These are phyloP conservation scores for Saturnispora ahearnii DNA, from an alignment of 805 yeast species.

Conservation along the genomic window DNA sequence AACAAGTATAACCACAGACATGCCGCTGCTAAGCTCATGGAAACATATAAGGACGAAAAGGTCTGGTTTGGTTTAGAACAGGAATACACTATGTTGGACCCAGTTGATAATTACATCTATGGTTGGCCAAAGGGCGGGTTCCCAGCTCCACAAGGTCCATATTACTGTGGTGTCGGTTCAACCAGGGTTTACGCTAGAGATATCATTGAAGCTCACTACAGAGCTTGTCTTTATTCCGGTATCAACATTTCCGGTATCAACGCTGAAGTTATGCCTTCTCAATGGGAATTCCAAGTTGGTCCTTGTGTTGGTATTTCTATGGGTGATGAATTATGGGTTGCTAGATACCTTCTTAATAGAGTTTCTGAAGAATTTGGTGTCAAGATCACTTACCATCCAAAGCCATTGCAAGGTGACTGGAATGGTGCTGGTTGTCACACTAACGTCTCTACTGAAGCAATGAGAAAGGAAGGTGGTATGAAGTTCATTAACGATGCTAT, in stretches of 20 bases:
- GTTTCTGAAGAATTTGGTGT: constrained; percentile 99
- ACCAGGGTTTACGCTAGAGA: constrained; percentile 98
- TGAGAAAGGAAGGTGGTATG: constrained; percentile 97
- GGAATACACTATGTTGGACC: constrained; percentile 95
- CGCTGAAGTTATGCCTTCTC: constrained; percentile 99
- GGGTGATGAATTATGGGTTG: constrained; percentile 98
- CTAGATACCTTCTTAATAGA: constrained; percentile 86
- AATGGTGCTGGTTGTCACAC: constrained; percentile 99
- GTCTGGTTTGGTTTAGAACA: constrained; percentile 99
- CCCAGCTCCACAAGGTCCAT: constrained; percentile 99
- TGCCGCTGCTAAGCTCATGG: constrained; percentile 91
- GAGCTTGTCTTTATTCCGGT: constrained; percentile 94
- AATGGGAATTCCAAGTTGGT: constrained; percentile 99
- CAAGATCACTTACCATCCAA: constrained; percentile 98
- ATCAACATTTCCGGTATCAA: constrained; percentile 88
- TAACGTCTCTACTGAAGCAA: constrained; percentile 83
- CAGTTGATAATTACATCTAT: constrained; percentile 69
- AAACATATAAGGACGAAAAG: constrained; percentile 74
- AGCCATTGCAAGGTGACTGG: constrained; percentile 98
- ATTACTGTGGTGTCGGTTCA: constrained; percentile 99
- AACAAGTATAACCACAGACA: constrained; percentile 98
- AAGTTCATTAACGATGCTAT: constrained; percentile 86
- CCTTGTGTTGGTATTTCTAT: constrained; percentile 91
- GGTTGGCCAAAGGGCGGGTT: constrained; percentile 99
- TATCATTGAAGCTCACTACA: constrained; percentile 97